Evolutionary conservation across 441 rosid species (phyloP), one percentile per base, ranked within the genome.

Genomic region (Metrosideros polymorpha): DNA sequence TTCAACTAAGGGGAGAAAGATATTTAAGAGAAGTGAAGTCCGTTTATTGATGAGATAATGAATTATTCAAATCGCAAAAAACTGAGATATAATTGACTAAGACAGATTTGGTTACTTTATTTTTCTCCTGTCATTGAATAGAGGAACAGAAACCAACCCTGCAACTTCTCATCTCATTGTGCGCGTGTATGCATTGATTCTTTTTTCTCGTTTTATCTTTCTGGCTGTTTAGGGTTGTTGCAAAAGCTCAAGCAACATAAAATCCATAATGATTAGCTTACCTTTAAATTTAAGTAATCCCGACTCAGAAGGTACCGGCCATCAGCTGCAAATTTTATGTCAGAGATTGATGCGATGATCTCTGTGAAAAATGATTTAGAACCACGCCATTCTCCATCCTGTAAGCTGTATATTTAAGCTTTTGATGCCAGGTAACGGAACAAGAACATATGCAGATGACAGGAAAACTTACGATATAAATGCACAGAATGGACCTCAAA

Each of bases 251-350:
- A 83, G 43, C n/a, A 55, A 55, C 30, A 83, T 35, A 83, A 83
- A 49, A 50, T 25, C 19, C 57, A 51, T 30, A 25, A 22, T 5
- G 71, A 55, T 83, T 56, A 84, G 42, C 75, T 42, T 57, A 95
- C 98, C 98, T 94, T 94, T 84, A 95, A 87, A 89, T 88, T 93
- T 94, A 95, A 90, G 91, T 93, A 94, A 86, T 95, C 96, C 14
- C 94, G 96, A 87, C 95, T 95, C 86, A 95, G 84, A 75, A 95
- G 89, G 90, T 92, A 92, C 83, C 86, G 87, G 76, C 95, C 98
- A 86, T 94, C 93, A 85, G 90, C 89, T 86, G 95, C 84, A 88
- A 94, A 95, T 88, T 93, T 94, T 87, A 95, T 87, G 89, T 94
- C 94, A 77, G 96, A 93, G 87, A 95, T 92, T 42, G 95, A 91